These are phyloP conservation scores for Pugionium dolabratum DNA, from an alignment of 345 rosid genomes.

Conservation along the genomic window DNA sequence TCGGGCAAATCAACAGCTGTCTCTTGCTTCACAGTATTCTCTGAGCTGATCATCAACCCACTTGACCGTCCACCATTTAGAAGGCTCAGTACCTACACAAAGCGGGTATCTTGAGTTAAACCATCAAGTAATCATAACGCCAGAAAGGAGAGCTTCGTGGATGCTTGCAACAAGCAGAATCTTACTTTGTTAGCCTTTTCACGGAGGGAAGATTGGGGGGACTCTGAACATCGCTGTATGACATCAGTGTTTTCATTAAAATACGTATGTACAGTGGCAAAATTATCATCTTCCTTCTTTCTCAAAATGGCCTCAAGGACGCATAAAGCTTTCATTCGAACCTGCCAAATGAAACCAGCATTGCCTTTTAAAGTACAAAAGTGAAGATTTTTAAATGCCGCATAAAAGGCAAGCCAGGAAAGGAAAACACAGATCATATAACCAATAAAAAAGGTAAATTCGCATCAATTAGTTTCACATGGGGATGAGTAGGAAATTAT, in stretches of 20 bases:
- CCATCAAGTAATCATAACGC: conserved; percentile 16
- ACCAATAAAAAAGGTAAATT: conserved; percentile 6
- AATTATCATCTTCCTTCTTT: conserved; percentile 70
- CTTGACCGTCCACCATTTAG: conserved; percentile 57
- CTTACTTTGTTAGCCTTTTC: conserved; percentile 85
- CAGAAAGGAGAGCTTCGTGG: conserved; percentile 16
- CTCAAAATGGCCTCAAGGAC: conserved; percentile 89
- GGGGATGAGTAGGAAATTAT: conserved; percentile 12
- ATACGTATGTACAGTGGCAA: conserved; percentile 63
- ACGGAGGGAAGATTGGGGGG: conserved; percentile 86
- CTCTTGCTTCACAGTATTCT: conserved; percentile 52
- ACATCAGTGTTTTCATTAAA: conserved; percentile 69
- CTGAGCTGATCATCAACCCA: conserved; percentile 46
- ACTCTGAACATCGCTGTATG: conserved; percentile 70
- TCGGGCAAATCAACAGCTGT: conserved; percentile 59
- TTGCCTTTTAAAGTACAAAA: not conserved
- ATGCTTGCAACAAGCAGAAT: conserved; percentile 25
- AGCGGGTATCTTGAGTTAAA: conserved; percentile 23
- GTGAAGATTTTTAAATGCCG: not conserved
- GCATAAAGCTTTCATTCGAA: conserved; percentile 88
- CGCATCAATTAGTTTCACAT: not conserved
- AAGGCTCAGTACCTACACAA: conserved; percentile 73
- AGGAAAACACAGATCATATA: not conserved
- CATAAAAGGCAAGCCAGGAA: conserved; percentile 16
- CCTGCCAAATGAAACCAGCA: conserved; percentile 49